Conservation (phyloP, 768 basidiomycete genomes). For the Rhizopogon roseolus region DNA sequence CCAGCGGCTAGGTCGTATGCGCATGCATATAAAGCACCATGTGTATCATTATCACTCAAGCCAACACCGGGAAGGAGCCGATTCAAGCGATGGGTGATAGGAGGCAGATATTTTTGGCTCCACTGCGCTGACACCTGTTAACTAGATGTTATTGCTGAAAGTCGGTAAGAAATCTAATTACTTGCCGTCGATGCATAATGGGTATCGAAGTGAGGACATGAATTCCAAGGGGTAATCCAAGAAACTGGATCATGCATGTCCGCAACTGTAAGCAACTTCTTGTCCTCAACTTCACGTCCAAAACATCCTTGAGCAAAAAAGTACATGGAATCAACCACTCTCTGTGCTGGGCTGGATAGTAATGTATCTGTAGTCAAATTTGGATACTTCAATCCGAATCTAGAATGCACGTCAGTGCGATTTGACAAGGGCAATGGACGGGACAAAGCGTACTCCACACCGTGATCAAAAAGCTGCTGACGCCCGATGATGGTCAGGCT, state of each 20-base stretch:
- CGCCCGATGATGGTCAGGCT: constrained; percentile 34
- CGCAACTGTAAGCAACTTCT: constrained; percentile 23
- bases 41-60: constrained; percentile 28
- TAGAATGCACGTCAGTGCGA: background rate
- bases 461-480: constrained; percentile 34
- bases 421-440: background rate
- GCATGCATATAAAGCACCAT: constrained; percentile 38
- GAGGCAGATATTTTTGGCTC: constrained; percentile 29
- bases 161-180: background rate
- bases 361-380: constrained; percentile 12
- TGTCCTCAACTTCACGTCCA: constrained; percentile 24
- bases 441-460: constrained; percentile 25
- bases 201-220: constrained; percentile 19
- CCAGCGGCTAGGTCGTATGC: constrained; percentile 36
- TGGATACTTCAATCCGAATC: constrained; percentile 19
- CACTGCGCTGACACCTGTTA: constrained; percentile 21
- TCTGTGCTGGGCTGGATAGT: constrained; percentile 10
- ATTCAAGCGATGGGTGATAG: constrained; percentile 31
- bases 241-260: constrained; percentile 32
- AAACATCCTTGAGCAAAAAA: constrained; percentile 38
- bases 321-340: constrained; percentile 35
- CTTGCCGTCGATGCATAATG: constrained; percentile 3
- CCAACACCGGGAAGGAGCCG: constrained; percentile 27
- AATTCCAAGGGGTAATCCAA: constrained; percentile 38
- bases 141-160: background rate